Percentiles rank a stretch among this genome's conserved stretches.
These are phyloP conservation scores for Podila verticillata DNA, from an alignment of 192 early-diverging fungal species.

Conservation along the genomic window DNA sequence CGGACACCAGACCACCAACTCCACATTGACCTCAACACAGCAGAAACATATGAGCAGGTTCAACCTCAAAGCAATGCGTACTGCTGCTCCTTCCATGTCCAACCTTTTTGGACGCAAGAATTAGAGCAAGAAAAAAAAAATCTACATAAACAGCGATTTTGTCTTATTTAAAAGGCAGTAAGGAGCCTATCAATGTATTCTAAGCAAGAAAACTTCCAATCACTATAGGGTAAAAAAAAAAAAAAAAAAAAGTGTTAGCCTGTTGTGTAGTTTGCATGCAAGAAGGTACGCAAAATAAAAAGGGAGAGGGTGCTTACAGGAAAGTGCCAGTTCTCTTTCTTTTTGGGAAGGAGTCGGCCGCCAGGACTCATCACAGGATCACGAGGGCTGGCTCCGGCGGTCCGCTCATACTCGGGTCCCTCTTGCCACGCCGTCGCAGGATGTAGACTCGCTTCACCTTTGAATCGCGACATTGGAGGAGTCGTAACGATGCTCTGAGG, in stretches of 20 bases:
- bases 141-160: no score
- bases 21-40: not conserved
- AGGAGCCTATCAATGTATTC: no score
- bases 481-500: slow-evolving; percentile 4
- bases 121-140: not conserved
- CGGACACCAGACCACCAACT: not conserved
- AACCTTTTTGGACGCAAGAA: slow-evolving; percentile 3
- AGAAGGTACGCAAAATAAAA: no score
- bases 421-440: slow-evolving; percentile 29
- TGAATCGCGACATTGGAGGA: slow-evolving; percentile 28
- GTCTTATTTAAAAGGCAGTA: no score
- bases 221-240: no score
- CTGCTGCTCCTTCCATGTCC: slow-evolving; percentile 1
- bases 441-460: slow-evolving; percentile 11
- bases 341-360: slow-evolving; percentile 28
- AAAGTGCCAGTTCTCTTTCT: slow-evolving; percentile 40
- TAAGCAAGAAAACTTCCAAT: no score
- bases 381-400: slow-evolving; percentile 43
- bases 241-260: no score
- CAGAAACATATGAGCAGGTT: slow-evolving; percentile 1
- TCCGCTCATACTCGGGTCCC: slow-evolving; percentile 37
- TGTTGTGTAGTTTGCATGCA: no score
- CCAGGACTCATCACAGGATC: slow-evolving; percentile 48
- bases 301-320: slow-evolving; percentile 20
- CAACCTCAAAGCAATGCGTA: slow-evolving; percentile 2